phyloP scores from a whole-genome alignment of 148 eudicot species.

The Heliosperma pusillum region DNA sequence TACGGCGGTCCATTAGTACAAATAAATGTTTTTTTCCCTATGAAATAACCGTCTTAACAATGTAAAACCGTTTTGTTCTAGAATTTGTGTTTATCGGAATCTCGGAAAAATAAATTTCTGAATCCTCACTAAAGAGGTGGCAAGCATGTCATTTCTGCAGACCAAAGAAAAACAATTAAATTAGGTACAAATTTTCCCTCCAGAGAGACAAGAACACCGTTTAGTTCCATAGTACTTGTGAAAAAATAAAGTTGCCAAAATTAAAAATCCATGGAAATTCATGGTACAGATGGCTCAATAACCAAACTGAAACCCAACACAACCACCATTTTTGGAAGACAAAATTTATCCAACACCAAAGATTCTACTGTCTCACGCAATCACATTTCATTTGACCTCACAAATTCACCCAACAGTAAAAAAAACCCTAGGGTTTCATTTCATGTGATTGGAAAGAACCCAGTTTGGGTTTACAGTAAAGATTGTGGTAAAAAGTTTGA shows the following conservation, averaged over 20 bases:
- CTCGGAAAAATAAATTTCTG: too few relatives aligned
- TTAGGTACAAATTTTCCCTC: constrained; percentile 4
- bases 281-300: constrained; percentile 48
- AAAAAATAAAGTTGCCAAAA: not conserved
- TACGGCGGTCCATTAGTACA: too few relatives aligned
- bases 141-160: not conserved
- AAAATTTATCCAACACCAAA: constrained; percentile 28
- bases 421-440: constrained; percentile 40
- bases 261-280: constrained; percentile 50
- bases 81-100: too few relatives aligned
- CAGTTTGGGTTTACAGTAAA: constrained; percentile 49
- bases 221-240: not conserved
- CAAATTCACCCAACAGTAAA: constrained; percentile 14
- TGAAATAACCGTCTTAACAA: too few relatives aligned
- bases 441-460: constrained; percentile 69
- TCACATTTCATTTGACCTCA: constrained; percentile 44
- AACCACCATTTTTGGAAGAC: constrained; percentile 49
- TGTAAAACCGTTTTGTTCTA: too few relatives aligned
- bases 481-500: constrained; percentile 30
- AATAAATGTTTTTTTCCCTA: too few relatives aligned
- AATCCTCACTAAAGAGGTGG: not conserved
- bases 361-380: constrained; percentile 72
- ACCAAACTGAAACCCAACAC: constrained; percentile 29
- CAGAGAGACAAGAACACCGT: not conserved
- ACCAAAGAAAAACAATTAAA: not conserved